phyloP scores from a whole-genome alignment of 2,329 filamentous ascomycete genomes.

The Ascocoryne sarcoides region DNA sequence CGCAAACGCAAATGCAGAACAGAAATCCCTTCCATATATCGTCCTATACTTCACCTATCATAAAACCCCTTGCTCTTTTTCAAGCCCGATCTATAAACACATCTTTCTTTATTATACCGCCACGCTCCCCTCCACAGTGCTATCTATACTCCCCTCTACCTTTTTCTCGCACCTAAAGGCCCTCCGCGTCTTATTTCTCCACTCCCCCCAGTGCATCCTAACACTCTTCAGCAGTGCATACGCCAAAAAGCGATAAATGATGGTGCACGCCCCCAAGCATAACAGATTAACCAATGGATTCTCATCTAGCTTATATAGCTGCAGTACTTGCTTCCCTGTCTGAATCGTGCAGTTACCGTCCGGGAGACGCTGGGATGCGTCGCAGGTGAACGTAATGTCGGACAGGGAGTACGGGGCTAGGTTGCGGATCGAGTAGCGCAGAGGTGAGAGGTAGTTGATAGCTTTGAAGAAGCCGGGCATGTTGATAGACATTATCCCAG shows the following conservation, averaged over 20 bases:
- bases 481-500: constrained; percentile 60
- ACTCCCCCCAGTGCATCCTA: constrained; percentile 41
- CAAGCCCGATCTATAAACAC: too few relatives aligned
- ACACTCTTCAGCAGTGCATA: constrained; percentile 48
- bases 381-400: constrained; percentile 55
- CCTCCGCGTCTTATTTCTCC: background rate
- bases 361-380: constrained; percentile 46
- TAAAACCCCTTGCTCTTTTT: too few relatives aligned
- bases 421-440: constrained; percentile 61
- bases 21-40: too few relatives aligned
- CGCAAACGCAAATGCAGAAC: too few relatives aligned
- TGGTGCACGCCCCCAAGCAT: constrained; percentile 51
- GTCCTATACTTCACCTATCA: too few relatives aligned
- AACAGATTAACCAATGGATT: constrained; percentile 53
- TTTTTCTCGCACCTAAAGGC: too few relatives aligned
- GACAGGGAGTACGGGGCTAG: constrained; percentile 57
- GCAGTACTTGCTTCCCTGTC: constrained; percentile 57
- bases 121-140: too few relatives aligned
- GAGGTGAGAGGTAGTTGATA: constrained; percentile 63
- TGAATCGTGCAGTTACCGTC: constrained; percentile 55
- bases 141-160: too few relatives aligned
- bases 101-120: too few relatives aligned
- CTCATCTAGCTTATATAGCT: constrained; percentile 57
- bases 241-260: constrained; percentile 57
- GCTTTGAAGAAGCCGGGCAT: constrained; percentile 58